phyloP scores from a whole-genome alignment of 768 basidiomycete genomes.

The Roridomyces roridus region DNA sequence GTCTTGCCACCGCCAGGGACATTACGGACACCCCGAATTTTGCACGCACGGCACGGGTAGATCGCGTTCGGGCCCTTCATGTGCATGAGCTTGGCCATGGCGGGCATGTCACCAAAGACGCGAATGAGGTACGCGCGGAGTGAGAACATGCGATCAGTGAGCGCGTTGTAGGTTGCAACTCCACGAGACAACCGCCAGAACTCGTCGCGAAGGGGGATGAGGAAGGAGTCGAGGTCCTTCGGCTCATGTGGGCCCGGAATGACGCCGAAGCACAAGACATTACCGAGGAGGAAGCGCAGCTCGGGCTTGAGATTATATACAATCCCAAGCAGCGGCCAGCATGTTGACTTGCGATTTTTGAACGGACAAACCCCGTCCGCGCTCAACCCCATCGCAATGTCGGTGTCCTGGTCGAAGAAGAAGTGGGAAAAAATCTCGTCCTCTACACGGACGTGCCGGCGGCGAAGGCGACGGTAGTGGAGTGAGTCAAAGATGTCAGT shows the following conservation, averaged over 20 bases:
- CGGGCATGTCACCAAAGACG: too few relatives aligned
- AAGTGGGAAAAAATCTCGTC: slow-evolving; percentile 22
- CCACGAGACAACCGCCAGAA: slow-evolving; percentile 36
- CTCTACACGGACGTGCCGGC: slow-evolving; percentile 30
- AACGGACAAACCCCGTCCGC: slow-evolving; percentile 45
- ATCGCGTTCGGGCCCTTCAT: slow-evolving; percentile 23
- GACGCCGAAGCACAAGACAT: slow-evolving; percentile 42
- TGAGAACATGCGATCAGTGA: too few relatives aligned
- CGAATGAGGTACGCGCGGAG: too few relatives aligned
- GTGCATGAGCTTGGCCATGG: slow-evolving; percentile 2
- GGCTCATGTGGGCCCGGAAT: slow-evolving; percentile 49
- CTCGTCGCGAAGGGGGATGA: slow-evolving; percentile 43
- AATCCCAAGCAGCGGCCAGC: too few relatives aligned
- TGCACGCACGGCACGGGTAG: too few relatives aligned
- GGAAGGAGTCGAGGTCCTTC: slow-evolving; percentile 44
- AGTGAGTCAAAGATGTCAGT: too few relatives aligned
- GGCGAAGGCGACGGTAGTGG: slow-evolving; percentile 33
- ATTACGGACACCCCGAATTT: slow-evolving; percentile 39
- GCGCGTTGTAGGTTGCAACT: slow-evolving; percentile 34
- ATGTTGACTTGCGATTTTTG: too few relatives aligned
- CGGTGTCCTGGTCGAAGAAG: slow-evolving; percentile 33
- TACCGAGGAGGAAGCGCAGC: too few relatives aligned
- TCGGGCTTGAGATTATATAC: too few relatives aligned
- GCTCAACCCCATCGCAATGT: slow-evolving; percentile 45
- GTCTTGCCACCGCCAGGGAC: slow-evolving; percentile 12